Evolutionary conservation across 148 eudicot genomes (phyloP).

Genomic region (Rheum nobile): DNA sequence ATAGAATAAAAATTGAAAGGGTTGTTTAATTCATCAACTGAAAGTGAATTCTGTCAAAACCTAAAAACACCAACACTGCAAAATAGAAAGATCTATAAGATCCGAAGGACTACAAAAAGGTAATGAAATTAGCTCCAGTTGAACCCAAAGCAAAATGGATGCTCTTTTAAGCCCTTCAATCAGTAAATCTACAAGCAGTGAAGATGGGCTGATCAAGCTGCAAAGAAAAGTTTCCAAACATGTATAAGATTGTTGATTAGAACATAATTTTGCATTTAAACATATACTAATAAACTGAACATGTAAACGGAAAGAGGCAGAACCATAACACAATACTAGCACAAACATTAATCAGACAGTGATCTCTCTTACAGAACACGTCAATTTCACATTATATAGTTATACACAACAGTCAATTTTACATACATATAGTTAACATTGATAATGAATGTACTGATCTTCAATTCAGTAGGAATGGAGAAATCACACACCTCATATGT

Average conservation of each 20-base stretch:
- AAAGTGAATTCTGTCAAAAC: not conserved
- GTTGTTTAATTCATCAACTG: not conserved
- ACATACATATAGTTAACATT: no score
- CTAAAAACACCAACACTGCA: not conserved
- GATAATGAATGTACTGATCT: no score
- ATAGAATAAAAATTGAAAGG: not conserved
- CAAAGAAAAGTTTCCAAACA: not conserved
- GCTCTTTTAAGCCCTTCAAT: not conserved
- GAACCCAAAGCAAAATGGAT: not conserved
- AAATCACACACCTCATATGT: conserved; percentile 46
- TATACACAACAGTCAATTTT: not conserved
- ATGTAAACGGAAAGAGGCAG: no score
- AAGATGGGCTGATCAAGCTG: not conserved
- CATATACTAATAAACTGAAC: not conserved
- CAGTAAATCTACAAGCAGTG: not conserved
- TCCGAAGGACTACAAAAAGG: not conserved
- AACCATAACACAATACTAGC: no score
- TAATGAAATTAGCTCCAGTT: not conserved
- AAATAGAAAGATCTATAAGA: not conserved
- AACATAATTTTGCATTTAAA: not conserved
- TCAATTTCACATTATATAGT: no score
- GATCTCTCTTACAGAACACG: no score
- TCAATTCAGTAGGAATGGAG: not conserved
- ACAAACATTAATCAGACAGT: no score
- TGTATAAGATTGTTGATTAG: not conserved